Evolutionary conservation across 106 monocot species (phyloP).

Genomic region (Allium cepa): DNA sequence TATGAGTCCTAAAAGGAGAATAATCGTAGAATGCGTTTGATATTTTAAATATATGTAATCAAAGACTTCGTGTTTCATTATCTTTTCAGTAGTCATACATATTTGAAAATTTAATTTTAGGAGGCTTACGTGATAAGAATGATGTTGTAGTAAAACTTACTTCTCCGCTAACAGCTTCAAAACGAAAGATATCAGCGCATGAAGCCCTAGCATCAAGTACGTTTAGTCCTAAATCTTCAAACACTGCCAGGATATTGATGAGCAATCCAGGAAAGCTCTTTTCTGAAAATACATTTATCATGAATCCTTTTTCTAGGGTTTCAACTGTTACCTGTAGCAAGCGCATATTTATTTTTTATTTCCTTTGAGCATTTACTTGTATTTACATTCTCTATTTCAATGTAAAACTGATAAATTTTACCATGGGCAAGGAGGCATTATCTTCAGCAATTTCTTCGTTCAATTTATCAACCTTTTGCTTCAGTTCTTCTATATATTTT

Average conservation of each 20-base stretch:
- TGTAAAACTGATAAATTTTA: not conserved
- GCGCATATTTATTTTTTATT: not conserved
- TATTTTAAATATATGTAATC: no score
- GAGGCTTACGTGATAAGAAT: no score
- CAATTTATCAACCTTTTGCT: slow-evolving; percentile 67
- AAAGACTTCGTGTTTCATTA: no score
- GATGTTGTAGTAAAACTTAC: slow-evolving; percentile 21
- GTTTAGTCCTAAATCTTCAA: slow-evolving; percentile 78
- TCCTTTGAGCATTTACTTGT: not conserved
- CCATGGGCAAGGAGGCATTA: slow-evolving; percentile 13
- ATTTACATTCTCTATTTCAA: not conserved
- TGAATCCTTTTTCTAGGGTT: slow-evolving; percentile 65
- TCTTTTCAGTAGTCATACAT: no score
- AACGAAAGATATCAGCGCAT: slow-evolving; percentile 70
- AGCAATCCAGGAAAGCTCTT: slow-evolving; percentile 71
- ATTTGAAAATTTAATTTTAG: no score
- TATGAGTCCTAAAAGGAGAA: no score
- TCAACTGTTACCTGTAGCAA: slow-evolving; percentile 73
- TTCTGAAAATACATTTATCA: slow-evolving; percentile 64
- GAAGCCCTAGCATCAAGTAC: slow-evolving; percentile 89
- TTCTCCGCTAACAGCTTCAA: slow-evolving; percentile 92
- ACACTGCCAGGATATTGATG: slow-evolving; percentile 70
- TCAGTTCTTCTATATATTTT: slow-evolving; percentile 83
- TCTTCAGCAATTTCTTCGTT: slow-evolving; percentile 51
- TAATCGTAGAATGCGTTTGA: no score